Conservation (phyloP, 1,139 yeast species). For the Protomyces inouyei region DNA sequence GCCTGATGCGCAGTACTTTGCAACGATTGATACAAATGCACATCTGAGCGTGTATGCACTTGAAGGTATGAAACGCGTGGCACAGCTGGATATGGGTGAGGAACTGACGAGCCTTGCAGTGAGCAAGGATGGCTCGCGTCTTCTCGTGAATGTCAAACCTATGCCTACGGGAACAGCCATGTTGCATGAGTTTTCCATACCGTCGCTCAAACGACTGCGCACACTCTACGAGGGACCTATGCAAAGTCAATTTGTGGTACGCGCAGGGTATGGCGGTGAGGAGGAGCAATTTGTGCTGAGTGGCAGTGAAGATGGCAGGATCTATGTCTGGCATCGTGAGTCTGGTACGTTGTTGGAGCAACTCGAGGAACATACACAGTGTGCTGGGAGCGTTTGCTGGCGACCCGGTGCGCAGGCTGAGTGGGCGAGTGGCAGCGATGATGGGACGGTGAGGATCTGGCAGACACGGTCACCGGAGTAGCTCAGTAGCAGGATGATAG, state of each 20-base stretch:
- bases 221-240: constrained; percentile 62
- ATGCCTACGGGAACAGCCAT: constrained; percentile 53
- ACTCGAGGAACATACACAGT: constrained; percentile 59
- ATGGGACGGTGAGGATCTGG: constrained; percentile 43
- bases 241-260: constrained; percentile 63
- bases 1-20: constrained; percentile 56
- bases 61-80: constrained; percentile 38
- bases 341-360: constrained; percentile 66
- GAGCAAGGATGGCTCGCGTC: constrained; percentile 42
- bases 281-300: constrained; percentile 67
- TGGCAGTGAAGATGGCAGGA: constrained; percentile 56
- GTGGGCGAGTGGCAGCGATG: constrained; percentile 86
- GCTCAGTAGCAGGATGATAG: no score
- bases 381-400: constrained; percentile 78
- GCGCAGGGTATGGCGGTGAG: constrained; percentile 71
- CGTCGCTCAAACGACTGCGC: constrained; percentile 49
- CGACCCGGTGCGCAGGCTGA: constrained; percentile 50
- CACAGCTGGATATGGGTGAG: constrained; percentile 43
- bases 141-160: constrained; percentile 18
- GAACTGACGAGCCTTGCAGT: constrained; percentile 49
- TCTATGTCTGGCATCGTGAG: constrained; percentile 74
- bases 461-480: no score
- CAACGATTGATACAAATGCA: constrained; percentile 60
- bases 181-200: constrained; percentile 70
- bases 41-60: constrained; percentile 50